Conservation (phyloP, 306 rosid species). For the Hippophae gyantsensis region DNA sequence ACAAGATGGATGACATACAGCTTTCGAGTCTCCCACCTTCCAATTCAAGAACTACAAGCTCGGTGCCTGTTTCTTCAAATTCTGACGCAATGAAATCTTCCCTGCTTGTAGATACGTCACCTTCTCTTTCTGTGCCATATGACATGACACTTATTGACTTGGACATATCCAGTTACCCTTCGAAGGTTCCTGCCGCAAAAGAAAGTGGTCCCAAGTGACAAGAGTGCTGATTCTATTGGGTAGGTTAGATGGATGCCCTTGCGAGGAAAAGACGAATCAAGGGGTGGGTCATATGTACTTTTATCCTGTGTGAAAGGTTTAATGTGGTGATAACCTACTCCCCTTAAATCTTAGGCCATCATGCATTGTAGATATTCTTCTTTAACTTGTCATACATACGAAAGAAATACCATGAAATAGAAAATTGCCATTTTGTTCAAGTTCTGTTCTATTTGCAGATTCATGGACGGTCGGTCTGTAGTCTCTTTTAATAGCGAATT, state of each 20-base stretch:
- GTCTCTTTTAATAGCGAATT: too few species aligned
- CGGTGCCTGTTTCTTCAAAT: conserved; percentile 24
- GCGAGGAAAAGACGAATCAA: conserved; percentile 14
- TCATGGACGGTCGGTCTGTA: too few species aligned
- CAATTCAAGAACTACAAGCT: conserved; percentile 37
- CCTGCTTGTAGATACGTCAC: conserved; percentile 67
- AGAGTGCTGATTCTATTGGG: conserved; percentile 7
- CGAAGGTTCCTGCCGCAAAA: conserved; percentile 69
- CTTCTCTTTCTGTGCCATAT: conserved; percentile 42
- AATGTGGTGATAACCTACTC: conserved; percentile 12
- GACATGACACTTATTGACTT: conserved; percentile 81
- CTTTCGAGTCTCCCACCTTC: conserved; percentile 63
- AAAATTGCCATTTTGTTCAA: too few species aligned
- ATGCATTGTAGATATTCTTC: too few species aligned
- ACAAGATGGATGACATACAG: conserved; percentile 81
- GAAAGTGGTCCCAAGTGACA: conserved; percentile 35
- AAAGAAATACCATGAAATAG: too few species aligned
- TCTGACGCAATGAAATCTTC: conserved; percentile 55
- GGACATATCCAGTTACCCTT: conserved; percentile 67
- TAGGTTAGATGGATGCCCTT: conserved; percentile 21
- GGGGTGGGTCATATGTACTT: conserved; percentile 7
- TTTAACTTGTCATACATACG: too few species aligned
- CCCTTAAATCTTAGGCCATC: not conserved
- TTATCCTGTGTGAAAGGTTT: conserved; percentile 18
- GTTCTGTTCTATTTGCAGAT: too few species aligned